Evolutionary conservation across 768 basidiomycete species (phyloP), one percentile per base, ranked within the genome.

Genomic region (Multifurca ochricompacta): DNA sequence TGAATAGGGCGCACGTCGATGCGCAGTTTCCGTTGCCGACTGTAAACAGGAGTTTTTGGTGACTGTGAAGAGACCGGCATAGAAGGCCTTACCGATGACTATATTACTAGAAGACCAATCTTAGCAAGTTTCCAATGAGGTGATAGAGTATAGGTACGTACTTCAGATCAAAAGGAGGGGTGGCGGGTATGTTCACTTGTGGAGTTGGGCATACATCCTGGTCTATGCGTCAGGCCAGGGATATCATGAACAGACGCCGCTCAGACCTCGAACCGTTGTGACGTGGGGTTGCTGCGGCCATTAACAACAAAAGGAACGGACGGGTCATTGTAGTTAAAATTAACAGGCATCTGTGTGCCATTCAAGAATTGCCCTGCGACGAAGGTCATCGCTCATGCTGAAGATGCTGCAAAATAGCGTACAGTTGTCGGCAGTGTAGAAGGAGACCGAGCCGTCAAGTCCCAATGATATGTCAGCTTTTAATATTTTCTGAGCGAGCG

Each of bases 401-500:
- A 18, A 14, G 23, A 19, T 28, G 8, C 8, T 6, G n/a, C 11
- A 25, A 32, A 36, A 18, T 3, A 3, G 62, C 75, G 48, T 54
- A 80, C 81, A 81, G 58, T 81, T 80, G 55, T 75, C 74, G 3
- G 74, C 69, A 3, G 74, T 66, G 59, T 82, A 82, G 68, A 73
- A 77, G 1, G 69, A 62, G 16, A 71, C 56, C 1, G 53, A 23
- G 30, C 58, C 66, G 40, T 73, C 67, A 6, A 76, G 59, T 0
- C 74, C 72, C 31, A 74, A 67, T 3, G 67, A 70, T 40, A 83
- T 81, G 59, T 77, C 75, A 3, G 74, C 71, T 11, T 71, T 71
- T 9, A 83, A 68, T 36, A 84, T 80, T 65, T 79, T 82, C 58
- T 77, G 74, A 2, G 83, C 82, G 5, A 84, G 72, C 4, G 74